phyloP scores from a whole-genome alignment of 441 rosid genomes.

The Mallotus repandus region DNA sequence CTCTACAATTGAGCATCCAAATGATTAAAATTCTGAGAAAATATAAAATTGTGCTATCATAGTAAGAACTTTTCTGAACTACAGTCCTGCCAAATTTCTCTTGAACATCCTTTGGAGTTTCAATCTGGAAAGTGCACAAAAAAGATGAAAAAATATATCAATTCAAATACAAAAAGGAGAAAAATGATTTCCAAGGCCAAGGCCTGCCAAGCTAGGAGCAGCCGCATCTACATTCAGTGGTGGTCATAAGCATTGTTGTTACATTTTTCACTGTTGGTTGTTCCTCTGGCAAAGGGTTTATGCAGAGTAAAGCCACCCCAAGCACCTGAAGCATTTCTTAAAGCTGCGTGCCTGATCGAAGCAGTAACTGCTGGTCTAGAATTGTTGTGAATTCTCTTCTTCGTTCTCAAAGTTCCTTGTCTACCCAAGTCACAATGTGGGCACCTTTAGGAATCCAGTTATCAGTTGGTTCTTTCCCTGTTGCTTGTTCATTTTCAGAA shows the following conservation, averaged over 20 bases:
- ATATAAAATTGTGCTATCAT: no score
- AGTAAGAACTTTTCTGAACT: no score
- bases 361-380: slow-evolving; percentile 58
- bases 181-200: no score
- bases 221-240: no score
- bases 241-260: slow-evolving; percentile 75
- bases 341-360: slow-evolving; percentile 53
- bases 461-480: slow-evolving; percentile 73
- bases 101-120: no score
- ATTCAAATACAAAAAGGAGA: no score
- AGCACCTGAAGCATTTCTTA: slow-evolving; percentile 90
- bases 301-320: slow-evolving; percentile 85
- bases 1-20: no score
- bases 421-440: slow-evolving; percentile 79
- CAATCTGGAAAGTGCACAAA: no score
- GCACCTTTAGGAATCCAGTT: slow-evolving; percentile 56
- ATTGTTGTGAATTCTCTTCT: slow-evolving; percentile 55
- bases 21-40: no score
- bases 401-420: slow-evolving; percentile 56
- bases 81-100: no score
- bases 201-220: no score
- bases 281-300: slow-evolving; percentile 64
- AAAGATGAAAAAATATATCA: no score
- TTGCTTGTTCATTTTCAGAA: slow-evolving; percentile 23
- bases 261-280: slow-evolving; percentile 90